phyloP scores from a whole-genome alignment of 768 basidiomycete species.

The Rhizopogon salebrosus region DNA sequence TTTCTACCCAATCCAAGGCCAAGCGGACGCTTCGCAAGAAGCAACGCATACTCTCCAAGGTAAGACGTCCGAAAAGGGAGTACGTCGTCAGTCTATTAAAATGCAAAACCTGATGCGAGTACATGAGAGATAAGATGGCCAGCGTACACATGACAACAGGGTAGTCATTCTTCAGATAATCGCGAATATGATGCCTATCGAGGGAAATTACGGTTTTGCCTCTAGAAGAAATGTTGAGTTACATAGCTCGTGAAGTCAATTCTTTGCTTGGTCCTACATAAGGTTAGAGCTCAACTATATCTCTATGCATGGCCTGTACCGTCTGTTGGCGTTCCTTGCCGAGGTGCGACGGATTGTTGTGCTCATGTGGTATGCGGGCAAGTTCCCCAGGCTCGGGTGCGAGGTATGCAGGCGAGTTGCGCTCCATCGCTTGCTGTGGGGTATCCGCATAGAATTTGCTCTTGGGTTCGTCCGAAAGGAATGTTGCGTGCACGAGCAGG shows the following conservation, averaged over 20 bases:
- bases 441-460: constrained; percentile 41
- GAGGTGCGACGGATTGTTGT: neutral
- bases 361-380: neutral
- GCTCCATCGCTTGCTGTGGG: constrained; percentile 13
- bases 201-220: constrained; percentile 64
- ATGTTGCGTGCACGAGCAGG: constrained; percentile 78
- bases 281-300: constrained; percentile 81
- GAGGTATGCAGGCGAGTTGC: too few relatives aligned
- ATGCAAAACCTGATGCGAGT: neutral
- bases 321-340: constrained; percentile 1
- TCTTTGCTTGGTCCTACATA: constrained; percentile 37
- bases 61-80: constrained; percentile 75
- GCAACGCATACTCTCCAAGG: constrained; percentile 72
- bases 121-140: neutral
- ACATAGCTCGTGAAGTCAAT: neutral
- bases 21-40: constrained; percentile 64
- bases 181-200: constrained; percentile 67
- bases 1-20: constrained; percentile 63
- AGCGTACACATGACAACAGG: constrained; percentile 70
- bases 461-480: constrained; percentile 58
- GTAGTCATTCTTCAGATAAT: constrained; percentile 58
- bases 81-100: constrained; percentile 75
- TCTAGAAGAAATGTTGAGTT: constrained; percentile 26
- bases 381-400: too few relatives aligned
- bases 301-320: constrained; percentile 60